Evolutionary conservation across 2,329 filamentous ascomycete genomes (phyloP), one percentile per base, ranked within the genome.

Genomic region (Fusarium floridanum): DNA sequence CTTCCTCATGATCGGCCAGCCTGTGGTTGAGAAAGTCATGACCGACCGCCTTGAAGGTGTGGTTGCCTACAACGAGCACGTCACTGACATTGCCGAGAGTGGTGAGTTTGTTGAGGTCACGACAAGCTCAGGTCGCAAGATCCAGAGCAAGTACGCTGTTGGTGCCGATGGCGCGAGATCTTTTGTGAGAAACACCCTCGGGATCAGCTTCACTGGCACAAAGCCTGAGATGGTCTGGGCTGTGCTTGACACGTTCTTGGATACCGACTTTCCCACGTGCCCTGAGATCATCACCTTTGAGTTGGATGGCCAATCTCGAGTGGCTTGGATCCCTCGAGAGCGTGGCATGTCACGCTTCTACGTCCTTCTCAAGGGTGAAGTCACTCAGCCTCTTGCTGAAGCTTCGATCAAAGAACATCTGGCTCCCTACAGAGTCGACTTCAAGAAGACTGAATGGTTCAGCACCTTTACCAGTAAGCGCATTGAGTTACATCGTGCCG

Each of bases 151-250:
- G 24, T 90, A 87, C 63, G 83, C 85, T 5, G 83, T 89, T 4
- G 88, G 87, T 2, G 88, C 88, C 7, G 88, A 90, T 45, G 88
- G 88, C 1, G 85, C 87, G 0, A 84, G 85, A 20, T 89, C 86
- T 0, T 83, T 81, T 3, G 83, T 90, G 4, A 85, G 88, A 8
- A 78, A 74, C 4, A 69, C 79, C 0, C 79, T 86, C 2, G 80
- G 80, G 1, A 85, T 86, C 34, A 77, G 70, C 24, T 87, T 87
- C 66, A 81, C 82, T 0, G 86, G 86, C 1, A 84, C 84, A 0
- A 87, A 87, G 68, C 86, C 86, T 0, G 86, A 86, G 67, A 87
- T 88, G 86, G 78, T 84, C 1, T 87, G 86, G 86, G 83, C 85
- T 0, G 86, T 87, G 5, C 78, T 88, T 3, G 86, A 87, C 64